phyloP scores from a whole-genome alignment of 805 yeast genomes.

The Yarrowia osloensis region DNA sequence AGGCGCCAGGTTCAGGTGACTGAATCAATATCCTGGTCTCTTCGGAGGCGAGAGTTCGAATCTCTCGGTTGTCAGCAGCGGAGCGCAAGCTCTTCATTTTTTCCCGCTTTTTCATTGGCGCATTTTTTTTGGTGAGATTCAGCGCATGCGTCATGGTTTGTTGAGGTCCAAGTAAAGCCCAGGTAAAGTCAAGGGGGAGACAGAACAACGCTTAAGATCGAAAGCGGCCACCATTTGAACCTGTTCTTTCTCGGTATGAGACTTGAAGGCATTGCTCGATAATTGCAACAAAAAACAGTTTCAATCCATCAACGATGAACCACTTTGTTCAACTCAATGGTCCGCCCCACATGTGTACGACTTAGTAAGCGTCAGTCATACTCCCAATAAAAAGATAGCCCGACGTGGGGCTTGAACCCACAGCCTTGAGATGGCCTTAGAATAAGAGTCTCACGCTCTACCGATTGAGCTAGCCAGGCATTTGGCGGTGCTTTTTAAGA shows the following conservation, averaged over 20 bases:
- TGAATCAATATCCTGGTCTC: slow-evolving; percentile 9
- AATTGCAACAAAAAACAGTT: too few species aligned
- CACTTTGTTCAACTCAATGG: too few species aligned
- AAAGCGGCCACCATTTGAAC: too few species aligned
- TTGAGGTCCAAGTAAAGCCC: too few species aligned
- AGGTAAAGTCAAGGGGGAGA: too few species aligned
- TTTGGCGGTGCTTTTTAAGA: background rate
- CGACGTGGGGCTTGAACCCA: slow-evolving; percentile 28
- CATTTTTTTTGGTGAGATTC: background rate
- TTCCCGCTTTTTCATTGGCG: background rate
- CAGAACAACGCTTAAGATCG: too few species aligned
- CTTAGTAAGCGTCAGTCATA: background rate
- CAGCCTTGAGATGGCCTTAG: slow-evolving; percentile 11
- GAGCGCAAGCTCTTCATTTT: background rate
- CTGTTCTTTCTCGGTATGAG: too few species aligned
- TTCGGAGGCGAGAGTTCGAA: slow-evolving; percentile 23
- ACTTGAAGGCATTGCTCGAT: too few species aligned
- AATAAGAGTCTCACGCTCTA: slow-evolving; percentile 24
- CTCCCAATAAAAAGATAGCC: background rate
- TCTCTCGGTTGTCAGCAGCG: slow-evolving; percentile 17
- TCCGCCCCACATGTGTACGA: too few species aligned
- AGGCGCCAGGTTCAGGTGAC: slow-evolving; percentile 30
- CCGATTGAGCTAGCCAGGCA: slow-evolving; percentile 28
- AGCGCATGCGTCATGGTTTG: too few species aligned
- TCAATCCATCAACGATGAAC: too few species aligned